Evolutionary conservation across 768 basidiomycete genomes (phyloP).

Genomic region (Leccinum longicurvipes): DNA sequence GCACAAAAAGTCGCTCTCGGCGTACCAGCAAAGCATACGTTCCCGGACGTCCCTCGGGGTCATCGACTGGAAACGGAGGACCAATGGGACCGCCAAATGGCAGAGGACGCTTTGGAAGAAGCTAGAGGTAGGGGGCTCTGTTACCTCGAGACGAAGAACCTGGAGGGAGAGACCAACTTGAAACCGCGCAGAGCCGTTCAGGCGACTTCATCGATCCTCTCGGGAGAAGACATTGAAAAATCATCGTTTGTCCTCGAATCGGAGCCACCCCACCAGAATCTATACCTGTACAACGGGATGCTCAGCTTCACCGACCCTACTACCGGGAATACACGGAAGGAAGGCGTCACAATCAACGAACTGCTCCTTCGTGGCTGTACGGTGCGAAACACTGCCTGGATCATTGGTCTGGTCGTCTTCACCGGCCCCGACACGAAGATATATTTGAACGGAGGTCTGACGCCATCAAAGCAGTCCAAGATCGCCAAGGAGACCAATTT

Average conservation of each 20-base stretch:
- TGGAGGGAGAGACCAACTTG: too few relatives aligned
- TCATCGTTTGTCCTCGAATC: constrained; percentile 86
- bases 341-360: too few relatives aligned
- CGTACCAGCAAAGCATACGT: constrained; percentile 55
- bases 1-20: constrained; percentile 38
- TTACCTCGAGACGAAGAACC: constrained; percentile 96
- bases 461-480: constrained; percentile 94
- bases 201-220: constrained; percentile 71
- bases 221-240: constrained; percentile 87
- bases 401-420: constrained; percentile 88
- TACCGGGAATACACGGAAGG: too few relatives aligned
- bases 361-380: too few relatives aligned
- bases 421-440: too few relatives aligned
- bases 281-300: too few relatives aligned
- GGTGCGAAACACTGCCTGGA: constrained; percentile 87
- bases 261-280: too few relatives aligned
- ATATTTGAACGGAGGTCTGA: constrained; percentile 88
- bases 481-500: constrained; percentile 98
- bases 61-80: constrained; percentile 72
- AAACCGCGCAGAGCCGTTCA: too few relatives aligned
- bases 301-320: too few relatives aligned
- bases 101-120: constrained; percentile 98
- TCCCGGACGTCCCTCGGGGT: constrained; percentile 64
- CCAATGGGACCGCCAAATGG: constrained; percentile 77
- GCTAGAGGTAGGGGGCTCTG: constrained; percentile 94